Evolutionary conservation across 2,329 filamentous ascomycete species (phyloP).

Genomic region (Hypoxylon sp.): DNA sequence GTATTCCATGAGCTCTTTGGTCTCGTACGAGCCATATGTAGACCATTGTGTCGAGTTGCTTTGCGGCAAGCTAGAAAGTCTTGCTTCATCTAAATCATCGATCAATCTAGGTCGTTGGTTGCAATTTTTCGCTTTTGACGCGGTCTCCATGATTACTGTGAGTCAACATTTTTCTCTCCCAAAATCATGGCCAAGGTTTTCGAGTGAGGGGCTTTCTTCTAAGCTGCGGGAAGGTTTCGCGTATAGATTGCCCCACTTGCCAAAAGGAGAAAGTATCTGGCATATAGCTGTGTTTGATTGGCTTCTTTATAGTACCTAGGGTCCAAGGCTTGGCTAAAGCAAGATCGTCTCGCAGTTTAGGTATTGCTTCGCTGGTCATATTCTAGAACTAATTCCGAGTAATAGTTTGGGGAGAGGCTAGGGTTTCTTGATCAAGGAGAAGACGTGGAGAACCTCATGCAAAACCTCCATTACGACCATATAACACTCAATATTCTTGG

Average conservation of each 20-base stretch:
- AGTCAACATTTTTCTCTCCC: background rate
- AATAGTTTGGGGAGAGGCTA: background rate
- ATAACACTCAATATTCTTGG: background rate
- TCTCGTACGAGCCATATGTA: background rate
- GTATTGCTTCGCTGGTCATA: no score
- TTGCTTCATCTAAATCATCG: background rate
- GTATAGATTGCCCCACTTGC: background rate
- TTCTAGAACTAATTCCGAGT: background rate
- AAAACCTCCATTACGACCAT: background rate
- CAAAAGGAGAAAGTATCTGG: background rate
- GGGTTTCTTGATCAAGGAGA: background rate
- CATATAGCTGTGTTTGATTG: background rate
- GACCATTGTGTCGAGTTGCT: background rate
- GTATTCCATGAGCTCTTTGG: slow-evolving; percentile 1
- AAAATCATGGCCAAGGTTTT: background rate
- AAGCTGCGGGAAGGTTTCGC: background rate
- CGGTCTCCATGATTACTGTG: background rate
- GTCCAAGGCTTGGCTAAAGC: background rate
- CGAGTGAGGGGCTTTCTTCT: background rate
- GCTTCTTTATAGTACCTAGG: background rate
- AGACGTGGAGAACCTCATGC: background rate
- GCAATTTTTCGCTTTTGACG: background rate
- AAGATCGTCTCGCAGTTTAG: background rate
- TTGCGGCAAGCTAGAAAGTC: background rate
- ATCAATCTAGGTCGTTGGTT: background rate